Evolutionary conservation across 2,329 filamentous ascomycete species (phyloP).

Genomic region (Ilyonectria robusta): DNA sequence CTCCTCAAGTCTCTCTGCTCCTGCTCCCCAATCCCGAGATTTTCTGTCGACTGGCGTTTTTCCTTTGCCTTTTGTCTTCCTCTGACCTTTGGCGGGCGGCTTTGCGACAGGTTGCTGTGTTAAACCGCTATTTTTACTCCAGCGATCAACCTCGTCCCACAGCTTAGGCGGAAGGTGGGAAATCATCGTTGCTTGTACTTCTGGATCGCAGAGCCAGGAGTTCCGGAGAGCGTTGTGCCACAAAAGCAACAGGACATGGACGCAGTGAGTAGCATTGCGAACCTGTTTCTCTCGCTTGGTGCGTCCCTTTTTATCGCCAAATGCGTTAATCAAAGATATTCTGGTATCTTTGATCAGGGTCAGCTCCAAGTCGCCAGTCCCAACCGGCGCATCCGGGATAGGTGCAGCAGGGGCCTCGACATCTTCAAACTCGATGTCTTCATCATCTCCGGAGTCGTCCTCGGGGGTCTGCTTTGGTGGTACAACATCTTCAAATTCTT

Average conservation of each 20-base stretch:
- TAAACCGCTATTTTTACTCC: conserved; percentile 78
- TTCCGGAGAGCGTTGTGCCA: conserved; percentile 93
- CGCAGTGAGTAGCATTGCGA: conserved; percentile 83
- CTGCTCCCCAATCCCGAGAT: conserved; percentile 76
- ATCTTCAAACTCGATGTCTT: conserved; percentile 72
- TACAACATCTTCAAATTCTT: conserved; percentile 66
- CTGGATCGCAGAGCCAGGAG: conserved; percentile 83
- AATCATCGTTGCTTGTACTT: conserved; percentile 82
- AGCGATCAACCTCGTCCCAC: conserved; percentile 81
- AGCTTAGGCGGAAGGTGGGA: conserved; percentile 79
- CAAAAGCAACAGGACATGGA: conserved; percentile 89
- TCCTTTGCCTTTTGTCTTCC: conserved; percentile 57
- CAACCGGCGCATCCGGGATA: conserved; percentile 60
- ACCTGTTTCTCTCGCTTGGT: conserved; percentile 88
- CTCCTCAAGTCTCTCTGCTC: conserved; percentile 78
- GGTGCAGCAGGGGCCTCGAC: conserved; percentile 74
- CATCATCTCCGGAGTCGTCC: conserved; percentile 51
- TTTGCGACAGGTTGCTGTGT: conserved; percentile 56
- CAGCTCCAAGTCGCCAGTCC: conserved; percentile 80
- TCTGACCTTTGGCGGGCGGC: conserved; percentile 40
- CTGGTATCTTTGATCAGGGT: conserved; percentile 74
- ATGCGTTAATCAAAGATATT: conserved; percentile 72
- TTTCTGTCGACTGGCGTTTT: conserved; percentile 55
- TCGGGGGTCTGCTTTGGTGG: conserved; percentile 59
- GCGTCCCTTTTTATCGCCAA: conserved; percentile 83